phyloP scores from a whole-genome alignment of 2,329 filamentous ascomycete species.

The Botrytis tulipae region DNA sequence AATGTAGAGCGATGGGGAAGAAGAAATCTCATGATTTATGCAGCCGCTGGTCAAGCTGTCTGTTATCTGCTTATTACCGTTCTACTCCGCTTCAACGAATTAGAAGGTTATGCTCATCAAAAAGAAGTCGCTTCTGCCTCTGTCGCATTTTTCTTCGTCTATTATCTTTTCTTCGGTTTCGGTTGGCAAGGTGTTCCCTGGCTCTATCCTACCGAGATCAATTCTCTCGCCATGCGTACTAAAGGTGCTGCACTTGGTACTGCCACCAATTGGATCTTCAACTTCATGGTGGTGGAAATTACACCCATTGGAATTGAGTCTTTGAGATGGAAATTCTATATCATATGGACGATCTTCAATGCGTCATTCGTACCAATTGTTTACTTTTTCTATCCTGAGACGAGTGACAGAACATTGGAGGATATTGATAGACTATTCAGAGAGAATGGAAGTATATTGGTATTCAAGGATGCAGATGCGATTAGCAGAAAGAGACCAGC shows the following conservation, averaged over 20 bases:
- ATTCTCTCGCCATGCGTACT: constrained; percentile 51
- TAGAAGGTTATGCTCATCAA: constrained; percentile 10
- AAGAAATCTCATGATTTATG: constrained; percentile 71
- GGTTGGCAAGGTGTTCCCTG: constrained; percentile 45
- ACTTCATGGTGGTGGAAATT: constrained; percentile 42
- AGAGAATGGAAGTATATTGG: constrained; percentile 12
- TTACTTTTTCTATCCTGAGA: constrained; percentile 53
- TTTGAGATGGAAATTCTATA: constrained; percentile 61
- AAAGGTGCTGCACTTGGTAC: constrained; percentile 55
- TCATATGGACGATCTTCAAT: constrained; percentile 49
- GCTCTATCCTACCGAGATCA: constrained; percentile 59
- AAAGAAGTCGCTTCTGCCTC: constrained; percentile 28
- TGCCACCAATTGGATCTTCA: constrained; percentile 50
- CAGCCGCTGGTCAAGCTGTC: constrained; percentile 63
- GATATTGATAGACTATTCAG: constrained; percentile 19
- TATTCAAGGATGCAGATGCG: constrained; percentile 9
- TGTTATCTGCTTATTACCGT: constrained; percentile 53
- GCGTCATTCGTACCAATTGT: constrained; percentile 41
- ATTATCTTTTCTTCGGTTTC: constrained; percentile 53
- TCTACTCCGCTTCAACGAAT: constrained; percentile 40
- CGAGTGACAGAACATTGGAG: constrained; percentile 29
- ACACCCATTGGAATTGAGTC: constrained; percentile 44
- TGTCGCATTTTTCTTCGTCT: constrained; percentile 46
- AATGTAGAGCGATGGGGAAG: constrained; percentile 59
- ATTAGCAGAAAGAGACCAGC: constrained; percentile 10